Percentiles rank a stretch among this genome's conserved stretches.
These are phyloP conservation scores for Panicum miliaceum DNA, from an alignment of 176 grass and related monocot genomes.

Conservation along the genomic window DNA sequence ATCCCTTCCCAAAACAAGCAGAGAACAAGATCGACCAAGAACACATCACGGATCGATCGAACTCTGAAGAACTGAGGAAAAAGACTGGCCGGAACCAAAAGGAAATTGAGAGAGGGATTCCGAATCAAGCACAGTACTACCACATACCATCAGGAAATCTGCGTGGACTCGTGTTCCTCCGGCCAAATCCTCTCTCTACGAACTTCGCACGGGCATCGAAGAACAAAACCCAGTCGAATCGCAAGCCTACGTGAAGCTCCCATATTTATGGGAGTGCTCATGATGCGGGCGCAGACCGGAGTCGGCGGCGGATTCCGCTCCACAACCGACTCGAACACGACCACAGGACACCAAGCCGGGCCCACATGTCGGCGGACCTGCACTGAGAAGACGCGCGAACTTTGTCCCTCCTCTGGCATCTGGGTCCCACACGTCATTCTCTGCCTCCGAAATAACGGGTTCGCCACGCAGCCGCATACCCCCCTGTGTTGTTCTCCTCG, in stretches of 20 bases:
- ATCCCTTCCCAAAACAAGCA: too few species aligned
- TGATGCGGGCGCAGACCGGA: background rate
- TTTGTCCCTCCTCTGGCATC: fast-evolving
- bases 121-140: background rate
- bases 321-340: background rate
- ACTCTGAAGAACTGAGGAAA: background rate
- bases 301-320: constrained; percentile 1
- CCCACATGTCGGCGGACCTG: background rate
- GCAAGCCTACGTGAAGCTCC: background rate
- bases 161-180: background rate
- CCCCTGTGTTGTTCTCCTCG: background rate
- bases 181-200: background rate
- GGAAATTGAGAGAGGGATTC: background rate
- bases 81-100: too few species aligned
- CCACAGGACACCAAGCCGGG: background rate
- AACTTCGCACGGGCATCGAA: background rate
- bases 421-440: constrained; percentile 3
- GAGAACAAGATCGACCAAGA: background rate
- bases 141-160: constrained; percentile 14
- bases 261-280: background rate
- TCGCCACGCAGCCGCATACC: background rate
- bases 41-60: background rate
- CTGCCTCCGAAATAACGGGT: background rate
- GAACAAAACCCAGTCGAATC: background rate
- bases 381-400: background rate